Conservation (phyloP, 768 basidiomycete genomes). For the Termitomyces sp. region DNA sequence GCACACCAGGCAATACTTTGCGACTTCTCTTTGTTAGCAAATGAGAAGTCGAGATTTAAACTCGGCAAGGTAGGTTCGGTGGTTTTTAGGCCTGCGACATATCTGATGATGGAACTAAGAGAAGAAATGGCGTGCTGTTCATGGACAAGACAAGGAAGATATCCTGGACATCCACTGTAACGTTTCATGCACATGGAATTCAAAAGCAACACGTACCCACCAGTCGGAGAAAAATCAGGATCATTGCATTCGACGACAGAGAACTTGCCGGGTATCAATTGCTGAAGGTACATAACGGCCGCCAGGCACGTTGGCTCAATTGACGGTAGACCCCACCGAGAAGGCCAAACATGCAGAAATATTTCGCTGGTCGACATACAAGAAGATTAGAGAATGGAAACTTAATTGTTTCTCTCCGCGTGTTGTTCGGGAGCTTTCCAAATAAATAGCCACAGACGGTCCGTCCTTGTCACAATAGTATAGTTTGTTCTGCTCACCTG, state of each 20-base stretch:
- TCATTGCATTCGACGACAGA: constrained; percentile 55
- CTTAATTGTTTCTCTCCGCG: too few relatives aligned
- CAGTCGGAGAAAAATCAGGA: constrained; percentile 70
- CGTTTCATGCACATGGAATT: background rate
- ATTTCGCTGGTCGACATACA: constrained; percentile 17
- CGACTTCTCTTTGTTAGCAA: constrained; percentile 44
- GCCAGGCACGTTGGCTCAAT: constrained; percentile 63
- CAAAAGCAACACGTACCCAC: constrained; percentile 36
- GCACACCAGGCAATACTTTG: constrained; percentile 58
- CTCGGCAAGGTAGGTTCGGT: constrained; percentile 18
- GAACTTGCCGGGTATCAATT: constrained; percentile 66
- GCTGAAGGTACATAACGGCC: constrained; percentile 63
- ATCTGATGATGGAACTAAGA: constrained; percentile 59
- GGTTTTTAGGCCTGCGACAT: constrained; percentile 48
- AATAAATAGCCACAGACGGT: too few relatives aligned
- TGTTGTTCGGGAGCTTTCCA: too few relatives aligned
- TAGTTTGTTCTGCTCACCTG: too few relatives aligned
- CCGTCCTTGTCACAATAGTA: too few relatives aligned
- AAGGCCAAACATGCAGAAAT: constrained; percentile 66
- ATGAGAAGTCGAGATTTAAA: constrained; percentile 44
- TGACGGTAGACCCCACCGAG: constrained; percentile 58
- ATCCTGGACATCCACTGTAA: constrained; percentile 38
- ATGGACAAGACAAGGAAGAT: constrained; percentile 67
- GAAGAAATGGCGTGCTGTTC: constrained; percentile 45
- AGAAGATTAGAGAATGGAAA: too few relatives aligned